These are phyloP conservation scores for Pisolithus marmoratus DNA, from an alignment of 768 basidiomycete genomes.

Conservation along the genomic window DNA sequence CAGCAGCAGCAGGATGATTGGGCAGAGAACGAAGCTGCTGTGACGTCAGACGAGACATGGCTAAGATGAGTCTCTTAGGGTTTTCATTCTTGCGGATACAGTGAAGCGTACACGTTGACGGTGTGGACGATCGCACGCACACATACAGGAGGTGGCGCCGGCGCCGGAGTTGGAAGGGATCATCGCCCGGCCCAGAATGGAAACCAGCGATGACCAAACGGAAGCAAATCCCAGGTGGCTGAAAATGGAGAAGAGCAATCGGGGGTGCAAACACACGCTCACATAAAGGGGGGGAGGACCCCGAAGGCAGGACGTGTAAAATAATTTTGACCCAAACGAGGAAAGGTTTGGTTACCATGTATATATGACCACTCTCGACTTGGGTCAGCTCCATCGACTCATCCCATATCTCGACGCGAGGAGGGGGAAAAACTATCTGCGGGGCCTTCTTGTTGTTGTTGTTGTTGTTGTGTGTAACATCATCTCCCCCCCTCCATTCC, in stretches of 20 bases:
- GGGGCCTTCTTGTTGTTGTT: conserved; percentile 1
- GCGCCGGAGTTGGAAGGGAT: neutral
- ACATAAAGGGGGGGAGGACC: conserved; percentile 12
- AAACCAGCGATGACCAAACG: conserved; percentile 1
- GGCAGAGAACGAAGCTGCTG: too few relatives aligned
- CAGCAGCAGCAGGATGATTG: conserved; percentile 5
- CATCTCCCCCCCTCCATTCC: conserved; percentile 8
- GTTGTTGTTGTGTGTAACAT: neutral
- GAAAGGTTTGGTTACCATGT: too few relatives aligned
- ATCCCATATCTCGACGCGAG: too few relatives aligned
- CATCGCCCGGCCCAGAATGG: neutral
- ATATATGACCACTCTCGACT: too few relatives aligned
- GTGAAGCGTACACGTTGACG: conserved; percentile 1
- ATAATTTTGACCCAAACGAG: neutral
- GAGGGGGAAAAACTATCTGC: conserved; percentile 1
- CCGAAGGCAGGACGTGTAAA: conserved; percentile 5
- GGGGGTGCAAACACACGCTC: conserved; percentile 13
- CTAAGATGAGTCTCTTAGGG: too few relatives aligned
- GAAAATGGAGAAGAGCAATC: conserved; percentile 2
- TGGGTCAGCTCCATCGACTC: too few relatives aligned
- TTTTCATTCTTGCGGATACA: neutral
- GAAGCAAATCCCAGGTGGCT: conserved; percentile 19
- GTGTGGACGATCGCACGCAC: too few relatives aligned
- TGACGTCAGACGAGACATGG: too few relatives aligned
- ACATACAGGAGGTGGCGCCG: conserved; percentile 19